phyloP scores from a whole-genome alignment of 805 yeast genomes.

The Brettanomyces naardenensis region DNA sequence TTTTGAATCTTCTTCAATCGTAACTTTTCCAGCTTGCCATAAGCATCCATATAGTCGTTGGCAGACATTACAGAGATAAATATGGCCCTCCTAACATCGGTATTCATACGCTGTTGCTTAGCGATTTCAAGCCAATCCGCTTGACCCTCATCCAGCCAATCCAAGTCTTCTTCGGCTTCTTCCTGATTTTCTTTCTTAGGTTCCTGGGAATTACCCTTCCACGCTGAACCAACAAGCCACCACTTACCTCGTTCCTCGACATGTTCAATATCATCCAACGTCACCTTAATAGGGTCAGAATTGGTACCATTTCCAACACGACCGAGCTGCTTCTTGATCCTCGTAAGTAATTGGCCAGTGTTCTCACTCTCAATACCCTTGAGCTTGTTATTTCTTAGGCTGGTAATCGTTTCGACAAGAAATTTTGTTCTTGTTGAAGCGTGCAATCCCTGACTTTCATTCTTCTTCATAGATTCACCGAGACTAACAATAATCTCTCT shows the following conservation, averaged over 20 bases:
- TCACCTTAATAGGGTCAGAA: slow-evolving; percentile 76
- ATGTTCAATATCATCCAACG: slow-evolving; percentile 71
- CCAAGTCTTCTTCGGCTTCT: slow-evolving; percentile 9
- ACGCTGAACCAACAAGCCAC: slow-evolving; percentile 99
- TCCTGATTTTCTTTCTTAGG: slow-evolving; percentile 4
- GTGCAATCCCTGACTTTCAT: slow-evolving; percentile 26
- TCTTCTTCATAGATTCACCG: slow-evolving; percentile 36
- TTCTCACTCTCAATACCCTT: slow-evolving; percentile 45
- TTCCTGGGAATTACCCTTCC: slow-evolving; percentile 57
- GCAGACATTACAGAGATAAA: slow-evolving; percentile 95
- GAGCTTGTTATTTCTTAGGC: slow-evolving; percentile 78
- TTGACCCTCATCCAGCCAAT: slow-evolving; percentile 31
- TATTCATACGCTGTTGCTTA: slow-evolving; percentile 82
- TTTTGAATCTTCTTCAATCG: slow-evolving; percentile 73
- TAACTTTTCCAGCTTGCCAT: slow-evolving; percentile 71
- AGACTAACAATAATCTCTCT: slow-evolving; percentile 65
- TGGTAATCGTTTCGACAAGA: slow-evolving; percentile 75
- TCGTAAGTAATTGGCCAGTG: slow-evolving; percentile 41
- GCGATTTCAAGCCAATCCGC: slow-evolving; percentile 82
- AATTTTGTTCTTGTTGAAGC: slow-evolving; percentile 66
- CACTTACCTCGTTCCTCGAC: slow-evolving; percentile 85
- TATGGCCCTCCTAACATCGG: slow-evolving; percentile 89
- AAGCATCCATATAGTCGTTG: slow-evolving; percentile 83
- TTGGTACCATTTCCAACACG: slow-evolving; percentile 36
- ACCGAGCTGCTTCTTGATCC: slow-evolving; percentile 60